These are phyloP conservation scores for Suillus subaureus DNA, from an alignment of 768 basidiomycete genomes.

Conservation along the genomic window DNA sequence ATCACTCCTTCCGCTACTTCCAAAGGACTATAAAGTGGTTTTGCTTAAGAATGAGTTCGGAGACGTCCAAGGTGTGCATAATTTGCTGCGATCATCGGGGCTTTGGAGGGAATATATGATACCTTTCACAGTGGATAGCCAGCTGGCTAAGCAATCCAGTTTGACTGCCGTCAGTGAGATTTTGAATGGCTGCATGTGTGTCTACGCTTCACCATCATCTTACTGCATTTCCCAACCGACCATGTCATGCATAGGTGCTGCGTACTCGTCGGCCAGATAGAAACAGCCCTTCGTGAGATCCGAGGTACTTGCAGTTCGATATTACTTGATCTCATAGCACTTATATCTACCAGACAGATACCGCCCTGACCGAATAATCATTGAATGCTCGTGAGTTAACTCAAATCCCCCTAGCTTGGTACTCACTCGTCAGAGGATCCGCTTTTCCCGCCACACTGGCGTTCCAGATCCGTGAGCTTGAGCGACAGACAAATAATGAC, in stretches of 20 bases:
- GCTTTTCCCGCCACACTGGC: constrained; percentile 96
- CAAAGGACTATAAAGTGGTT: constrained; percentile 85
- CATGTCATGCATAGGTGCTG: constrained; percentile 64
- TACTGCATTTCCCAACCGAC: not conserved
- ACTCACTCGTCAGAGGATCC: constrained; percentile 62
- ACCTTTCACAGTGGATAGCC: constrained; percentile 72
- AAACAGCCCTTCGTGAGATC: constrained; percentile 87
- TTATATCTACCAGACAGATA: constrained; percentile 64
- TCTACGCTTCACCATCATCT: not conserved
- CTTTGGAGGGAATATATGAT: not conserved
- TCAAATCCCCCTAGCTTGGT: not conserved
- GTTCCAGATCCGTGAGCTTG: constrained; percentile 90
- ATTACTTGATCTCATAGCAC: not conserved
- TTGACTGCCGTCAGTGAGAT: constrained; percentile 91
- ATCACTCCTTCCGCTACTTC: constrained; percentile 78
- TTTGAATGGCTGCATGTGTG: constrained; percentile 91
- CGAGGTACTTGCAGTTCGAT: constrained; percentile 49
- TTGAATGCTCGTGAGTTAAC: constrained; percentile 86
- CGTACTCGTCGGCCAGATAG: constrained; percentile 93
- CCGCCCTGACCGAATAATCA: constrained; percentile 87
- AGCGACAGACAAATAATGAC: constrained; percentile 71
- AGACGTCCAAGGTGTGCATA: constrained; percentile 75
- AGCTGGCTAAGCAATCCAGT: constrained; percentile 83
- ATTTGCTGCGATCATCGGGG: not conserved
- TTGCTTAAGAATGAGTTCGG: constrained; percentile 97